These are phyloP conservation scores for Syncephalastrum contaminatum DNA, from an alignment of 371 early-diverging fungal species.

Conservation along the genomic window DNA sequence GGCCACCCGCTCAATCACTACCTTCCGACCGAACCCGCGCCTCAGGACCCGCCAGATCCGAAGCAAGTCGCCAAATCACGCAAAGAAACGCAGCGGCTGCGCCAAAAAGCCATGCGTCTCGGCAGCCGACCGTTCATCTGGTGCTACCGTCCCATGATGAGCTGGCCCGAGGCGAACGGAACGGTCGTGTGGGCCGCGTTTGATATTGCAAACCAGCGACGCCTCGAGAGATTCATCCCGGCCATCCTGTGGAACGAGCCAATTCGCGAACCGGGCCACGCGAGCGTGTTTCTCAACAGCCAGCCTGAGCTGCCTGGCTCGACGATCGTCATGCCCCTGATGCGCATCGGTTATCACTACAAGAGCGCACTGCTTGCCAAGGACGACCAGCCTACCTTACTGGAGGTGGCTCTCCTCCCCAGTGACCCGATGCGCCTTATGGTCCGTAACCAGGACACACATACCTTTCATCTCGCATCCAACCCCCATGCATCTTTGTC, in stretches of 20 bases:
- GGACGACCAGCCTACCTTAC: background rate
- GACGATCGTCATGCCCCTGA: conserved; percentile 10
- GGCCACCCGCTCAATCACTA: conserved; percentile 16
- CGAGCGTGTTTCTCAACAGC: conserved; percentile 4
- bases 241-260: conserved; percentile 9
- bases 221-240: conserved; percentile 12
- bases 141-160: conserved; percentile 19
- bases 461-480: too few species aligned
- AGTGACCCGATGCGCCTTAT: background rate
- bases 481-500: too few species aligned
- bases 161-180: background rate
- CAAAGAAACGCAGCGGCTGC: conserved; percentile 7
- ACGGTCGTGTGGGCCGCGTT: conserved; percentile 18
- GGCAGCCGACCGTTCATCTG: conserved; percentile 13
- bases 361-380: background rate
- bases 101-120: conserved; percentile 9
- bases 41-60: background rate
- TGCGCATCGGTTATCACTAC: conserved; percentile 9
- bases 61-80: conserved; percentile 3
- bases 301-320: conserved; percentile 12
- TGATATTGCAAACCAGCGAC: conserved; percentile 14
- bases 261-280: background rate
- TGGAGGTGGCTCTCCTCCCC: conserved; percentile 10
- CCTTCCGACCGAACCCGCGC: background rate
- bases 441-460: too few species aligned